Percentiles rank a stretch among this genome's conserved stretches.
Conservation (phyloP, 306 rosid genomes). For the Quercus suber region DNA sequence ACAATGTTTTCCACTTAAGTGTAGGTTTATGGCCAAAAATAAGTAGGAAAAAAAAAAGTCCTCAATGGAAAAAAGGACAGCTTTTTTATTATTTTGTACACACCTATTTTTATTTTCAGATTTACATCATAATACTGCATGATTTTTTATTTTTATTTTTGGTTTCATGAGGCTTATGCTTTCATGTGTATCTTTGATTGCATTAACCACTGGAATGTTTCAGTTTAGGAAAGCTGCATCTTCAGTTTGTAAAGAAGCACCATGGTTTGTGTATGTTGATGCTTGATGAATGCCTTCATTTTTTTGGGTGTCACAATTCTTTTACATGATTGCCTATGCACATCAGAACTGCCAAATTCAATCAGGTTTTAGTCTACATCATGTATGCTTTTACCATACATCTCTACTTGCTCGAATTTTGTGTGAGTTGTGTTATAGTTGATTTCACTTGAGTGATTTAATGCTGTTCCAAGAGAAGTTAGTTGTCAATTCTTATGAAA, state of each 20-base stretch:
- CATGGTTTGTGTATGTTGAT: not conserved
- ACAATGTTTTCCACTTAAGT: not conserved
- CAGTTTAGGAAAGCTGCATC: not conserved
- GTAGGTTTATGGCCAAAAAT: not conserved
- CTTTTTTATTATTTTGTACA: not conserved
- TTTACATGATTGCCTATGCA: not conserved
- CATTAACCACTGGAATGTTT: not conserved
- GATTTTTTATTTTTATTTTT: not conserved
- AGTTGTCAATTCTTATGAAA: not conserved
- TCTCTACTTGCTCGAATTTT: not conserved
- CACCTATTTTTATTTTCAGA: not conserved
- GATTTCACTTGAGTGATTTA: not conserved
- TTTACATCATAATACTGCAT: not conserved
- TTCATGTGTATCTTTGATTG: not conserved
- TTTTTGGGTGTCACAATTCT: not conserved
- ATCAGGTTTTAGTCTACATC: not conserved
- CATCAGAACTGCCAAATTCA: not conserved
- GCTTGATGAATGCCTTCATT: not conserved
- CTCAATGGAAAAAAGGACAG: not conserved
- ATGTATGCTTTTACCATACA: not conserved
- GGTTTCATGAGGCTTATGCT: not conserved
- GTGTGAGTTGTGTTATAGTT: not conserved
- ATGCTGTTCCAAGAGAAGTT: not conserved
- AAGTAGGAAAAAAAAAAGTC: not conserved
- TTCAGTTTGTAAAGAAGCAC: not conserved